Conservation (phyloP, 2,329 filamentous ascomycete genomes). For the Cordyceps farinosa region DNA sequence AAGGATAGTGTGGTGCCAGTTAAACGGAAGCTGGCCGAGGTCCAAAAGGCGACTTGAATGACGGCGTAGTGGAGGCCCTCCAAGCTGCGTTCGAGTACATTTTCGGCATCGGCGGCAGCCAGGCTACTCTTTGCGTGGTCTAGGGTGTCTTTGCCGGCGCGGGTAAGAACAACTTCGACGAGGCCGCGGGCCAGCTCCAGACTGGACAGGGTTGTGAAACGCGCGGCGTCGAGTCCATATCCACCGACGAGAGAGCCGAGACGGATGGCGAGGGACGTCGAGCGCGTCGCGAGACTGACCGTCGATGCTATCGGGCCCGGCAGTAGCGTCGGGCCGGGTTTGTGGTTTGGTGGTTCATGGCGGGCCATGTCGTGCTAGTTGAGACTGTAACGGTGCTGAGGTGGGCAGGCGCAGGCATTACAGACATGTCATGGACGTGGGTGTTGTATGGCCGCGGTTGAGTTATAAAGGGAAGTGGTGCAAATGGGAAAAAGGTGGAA, state of each 20-base stretch:
- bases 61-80: conserved; percentile 56
- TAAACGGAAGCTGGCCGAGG: conserved; percentile 56
- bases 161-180: conserved; percentile 51
- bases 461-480: too few species aligned
- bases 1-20: conserved; percentile 53
- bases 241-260: conserved; percentile 50
- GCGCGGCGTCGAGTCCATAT: conserved; percentile 51
- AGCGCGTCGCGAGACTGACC: conserved; percentile 58
- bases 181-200: conserved; percentile 54
- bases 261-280: conserved; percentile 55
- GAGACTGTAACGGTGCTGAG: conserved; percentile 1
- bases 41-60: conserved; percentile 58
- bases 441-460: background rate
- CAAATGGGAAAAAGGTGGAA: background rate
- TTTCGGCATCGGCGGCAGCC: conserved; percentile 51
- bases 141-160: conserved; percentile 50
- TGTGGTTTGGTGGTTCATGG: conserved; percentile 19
- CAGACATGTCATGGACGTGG: conserved; percentile 1
- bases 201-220: conserved; percentile 54
- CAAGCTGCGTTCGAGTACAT: conserved; percentile 53
- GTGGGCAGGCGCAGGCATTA: background rate
- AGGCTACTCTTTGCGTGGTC: conserved; percentile 44
- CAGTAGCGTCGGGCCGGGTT: conserved; percentile 47
- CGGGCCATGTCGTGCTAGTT: conserved; percentile 4
- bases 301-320: conserved; percentile 55